These are phyloP conservation scores for Rhizopogon vinicolor DNA, from an alignment of 768 basidiomycete species.

Conservation along the genomic window DNA sequence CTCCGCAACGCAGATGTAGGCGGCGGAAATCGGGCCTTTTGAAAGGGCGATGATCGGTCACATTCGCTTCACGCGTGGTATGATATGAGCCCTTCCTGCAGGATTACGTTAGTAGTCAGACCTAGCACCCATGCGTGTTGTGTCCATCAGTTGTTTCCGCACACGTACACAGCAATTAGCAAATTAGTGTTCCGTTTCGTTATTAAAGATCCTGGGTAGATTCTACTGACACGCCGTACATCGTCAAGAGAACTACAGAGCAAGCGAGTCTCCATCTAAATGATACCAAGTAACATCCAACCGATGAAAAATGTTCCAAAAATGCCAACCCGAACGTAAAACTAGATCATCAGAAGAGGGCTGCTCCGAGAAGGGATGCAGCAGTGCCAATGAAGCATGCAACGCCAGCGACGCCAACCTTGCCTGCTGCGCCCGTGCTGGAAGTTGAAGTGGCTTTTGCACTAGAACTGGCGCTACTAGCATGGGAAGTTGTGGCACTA, in stretches of 20 bases:
- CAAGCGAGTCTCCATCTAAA: background rate
- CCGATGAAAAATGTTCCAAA: background rate
- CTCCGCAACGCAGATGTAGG: background rate
- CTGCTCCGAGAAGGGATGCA: conserved; percentile 17
- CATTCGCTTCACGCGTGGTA: no score
- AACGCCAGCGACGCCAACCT: conserved; percentile 13
- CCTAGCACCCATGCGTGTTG: background rate
- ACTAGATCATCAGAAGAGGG: conserved; percentile 13
- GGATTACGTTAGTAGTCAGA: background rate
- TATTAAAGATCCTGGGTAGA: background rate
- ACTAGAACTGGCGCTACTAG: background rate
- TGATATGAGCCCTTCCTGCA: background rate
- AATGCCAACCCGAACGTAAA: background rate
- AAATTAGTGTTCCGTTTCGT: conserved; percentile 4
- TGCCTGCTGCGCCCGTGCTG: conserved; percentile 14
- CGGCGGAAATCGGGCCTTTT: background rate
- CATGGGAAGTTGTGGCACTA: background rate
- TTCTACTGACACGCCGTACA: conserved; percentile 1
- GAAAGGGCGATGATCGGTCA: background rate
- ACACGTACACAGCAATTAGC: conserved; percentile 1
- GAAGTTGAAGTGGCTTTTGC: conserved; percentile 3
- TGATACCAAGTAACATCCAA: background rate
- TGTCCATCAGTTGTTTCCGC: background rate
- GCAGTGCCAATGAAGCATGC: conserved; percentile 17
- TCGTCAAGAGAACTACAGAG: conserved; percentile 2